A percentile compares a stretch with the other conserved stretches of the same genome.
Evolutionary conservation across 2,329 filamentous ascomycete species (phyloP).

Genomic region (Exserohilum turcica): DNA sequence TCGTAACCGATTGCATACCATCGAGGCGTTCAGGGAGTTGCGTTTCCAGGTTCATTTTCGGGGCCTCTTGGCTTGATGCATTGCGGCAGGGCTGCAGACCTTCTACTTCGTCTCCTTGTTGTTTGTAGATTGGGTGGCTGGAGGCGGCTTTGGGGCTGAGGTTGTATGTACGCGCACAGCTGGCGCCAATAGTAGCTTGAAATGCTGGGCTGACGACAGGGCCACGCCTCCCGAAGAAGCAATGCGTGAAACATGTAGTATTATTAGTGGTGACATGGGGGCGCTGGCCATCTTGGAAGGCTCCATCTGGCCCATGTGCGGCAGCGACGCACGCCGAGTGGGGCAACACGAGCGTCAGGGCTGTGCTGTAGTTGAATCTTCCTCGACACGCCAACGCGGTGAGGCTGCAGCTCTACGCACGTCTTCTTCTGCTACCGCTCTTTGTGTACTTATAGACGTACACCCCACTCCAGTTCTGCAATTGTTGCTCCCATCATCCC

Average conservation of each 20-base stretch:
- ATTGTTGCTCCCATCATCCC: constrained; percentile 2
- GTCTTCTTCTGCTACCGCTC: background rate
- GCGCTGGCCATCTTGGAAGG: constrained; percentile 26
- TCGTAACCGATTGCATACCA: constrained; percentile 13
- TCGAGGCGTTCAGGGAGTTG: constrained; percentile 14
- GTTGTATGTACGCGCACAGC: background rate
- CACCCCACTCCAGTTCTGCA: constrained; percentile 4
- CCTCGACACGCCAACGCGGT: constrained; percentile 9
- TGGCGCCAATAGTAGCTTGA: background rate
- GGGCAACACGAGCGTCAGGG: constrained; percentile 34
- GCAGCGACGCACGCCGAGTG: constrained; percentile 34
- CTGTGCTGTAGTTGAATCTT: constrained; percentile 20
- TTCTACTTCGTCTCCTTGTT: constrained; percentile 3
- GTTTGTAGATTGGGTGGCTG: background rate
- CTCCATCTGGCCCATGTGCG: constrained; percentile 22
- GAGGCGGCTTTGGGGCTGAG: background rate
- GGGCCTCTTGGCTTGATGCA: constrained; percentile 10
- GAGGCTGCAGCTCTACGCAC: constrained; percentile 6
- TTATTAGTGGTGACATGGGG: constrained; percentile 38
- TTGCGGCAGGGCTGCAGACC: constrained; percentile 4
- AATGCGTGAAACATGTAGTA: constrained; percentile 27
- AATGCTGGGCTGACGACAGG: background rate
- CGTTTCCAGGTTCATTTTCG: constrained; percentile 8
- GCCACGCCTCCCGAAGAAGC: constrained; percentile 4
- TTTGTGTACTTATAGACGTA: constrained; percentile 1